Conservation (phyloP, 2,329 filamentous ascomycete species). For the Aspergillus ruber region DNA sequence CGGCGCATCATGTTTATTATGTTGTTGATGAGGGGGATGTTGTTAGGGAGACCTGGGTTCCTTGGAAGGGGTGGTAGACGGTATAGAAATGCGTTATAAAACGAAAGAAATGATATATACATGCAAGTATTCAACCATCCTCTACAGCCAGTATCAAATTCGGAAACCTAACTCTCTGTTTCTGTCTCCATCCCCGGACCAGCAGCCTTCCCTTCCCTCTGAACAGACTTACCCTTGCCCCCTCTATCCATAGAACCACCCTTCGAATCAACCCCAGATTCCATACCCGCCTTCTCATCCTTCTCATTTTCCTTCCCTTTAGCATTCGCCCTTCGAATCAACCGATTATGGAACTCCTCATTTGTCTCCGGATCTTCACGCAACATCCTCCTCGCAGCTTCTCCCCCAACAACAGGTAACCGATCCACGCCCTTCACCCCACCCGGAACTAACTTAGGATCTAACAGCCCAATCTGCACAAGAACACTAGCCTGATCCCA, state of each 20-base stretch:
- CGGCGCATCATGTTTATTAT: constrained; percentile 64
- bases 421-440: constrained; percentile 35
- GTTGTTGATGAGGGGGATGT: constrained; percentile 52
- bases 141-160: too few species aligned
- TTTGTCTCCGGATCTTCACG: constrained; percentile 31
- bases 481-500: constrained; percentile 59
- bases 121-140: not conserved
- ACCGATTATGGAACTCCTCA: constrained; percentile 28
- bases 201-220: constrained; percentile 3
- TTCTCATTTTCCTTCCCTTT: constrained; percentile 7
- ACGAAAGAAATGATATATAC: not conserved
- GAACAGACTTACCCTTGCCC: constrained; percentile 17
- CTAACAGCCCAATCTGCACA: constrained; percentile 52
- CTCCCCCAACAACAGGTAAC: constrained; percentile 35
- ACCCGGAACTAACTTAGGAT: constrained; percentile 49
- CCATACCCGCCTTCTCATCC: constrained; percentile 20
- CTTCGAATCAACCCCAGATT: not conserved
- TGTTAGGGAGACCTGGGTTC: constrained; percentile 21
- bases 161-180: not conserved
- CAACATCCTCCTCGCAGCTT: constrained; percentile 35
- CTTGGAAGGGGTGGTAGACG: constrained; percentile 20
- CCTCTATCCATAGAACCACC: too few species aligned
- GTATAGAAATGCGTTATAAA: not conserved
- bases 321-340: constrained; percentile 22
- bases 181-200: constrained; percentile 1